phyloP scores from a whole-genome alignment of 2,329 filamentous ascomycete genomes.

The Aspergillus quadrilineatus region DNA sequence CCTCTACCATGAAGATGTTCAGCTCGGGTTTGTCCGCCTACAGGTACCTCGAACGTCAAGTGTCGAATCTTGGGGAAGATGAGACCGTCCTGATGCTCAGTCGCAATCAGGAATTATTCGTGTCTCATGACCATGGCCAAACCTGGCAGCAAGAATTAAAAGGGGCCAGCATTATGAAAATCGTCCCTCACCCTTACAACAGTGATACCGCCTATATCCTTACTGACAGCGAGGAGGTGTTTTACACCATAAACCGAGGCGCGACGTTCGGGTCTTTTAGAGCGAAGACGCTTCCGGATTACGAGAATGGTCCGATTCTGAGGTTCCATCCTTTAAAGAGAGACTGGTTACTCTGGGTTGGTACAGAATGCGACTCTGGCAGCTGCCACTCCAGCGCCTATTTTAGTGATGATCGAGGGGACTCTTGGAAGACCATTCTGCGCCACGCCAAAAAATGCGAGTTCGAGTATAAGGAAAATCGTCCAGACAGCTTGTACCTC shows the following conservation, averaged over 20 bases:
- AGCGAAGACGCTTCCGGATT: slow-evolving; percentile 62
- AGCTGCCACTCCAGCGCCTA: slow-evolving; percentile 74
- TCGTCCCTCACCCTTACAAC: slow-evolving; percentile 76
- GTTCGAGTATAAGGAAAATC: slow-evolving; percentile 70
- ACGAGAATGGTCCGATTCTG: slow-evolving; percentile 53
- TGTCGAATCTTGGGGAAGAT: slow-evolving; percentile 62
- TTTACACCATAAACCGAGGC: slow-evolving; percentile 80
- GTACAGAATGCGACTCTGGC: slow-evolving; percentile 63
- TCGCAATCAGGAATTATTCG: slow-evolving; percentile 61
- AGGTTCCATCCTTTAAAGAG: slow-evolving; percentile 81
- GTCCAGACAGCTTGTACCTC: slow-evolving; percentile 61
- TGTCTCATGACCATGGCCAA: slow-evolving; percentile 86
- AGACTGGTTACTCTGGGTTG: slow-evolving; percentile 92
- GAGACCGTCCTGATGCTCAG: slow-evolving; percentile 70
- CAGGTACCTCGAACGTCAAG: slow-evolving; percentile 77
- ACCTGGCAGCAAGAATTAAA: slow-evolving; percentile 72
- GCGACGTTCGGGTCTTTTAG: slow-evolving; percentile 71
- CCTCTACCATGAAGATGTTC: slow-evolving; percentile 61
- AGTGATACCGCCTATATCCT: slow-evolving; percentile 87
- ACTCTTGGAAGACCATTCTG: slow-evolving; percentile 72
- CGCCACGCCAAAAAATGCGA: slow-evolving; percentile 78
- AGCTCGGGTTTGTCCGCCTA: slow-evolving; percentile 56
- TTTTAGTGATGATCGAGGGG: slow-evolving; percentile 73
- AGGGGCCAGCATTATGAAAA: slow-evolving; percentile 65
- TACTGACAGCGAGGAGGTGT: slow-evolving; percentile 65